Percentiles rank a stretch among this genome's conserved stretches.
Evolutionary conservation across 1,139 yeast genomes (phyloP).

Genomic region (Lodderomyces elongisporus): DNA sequence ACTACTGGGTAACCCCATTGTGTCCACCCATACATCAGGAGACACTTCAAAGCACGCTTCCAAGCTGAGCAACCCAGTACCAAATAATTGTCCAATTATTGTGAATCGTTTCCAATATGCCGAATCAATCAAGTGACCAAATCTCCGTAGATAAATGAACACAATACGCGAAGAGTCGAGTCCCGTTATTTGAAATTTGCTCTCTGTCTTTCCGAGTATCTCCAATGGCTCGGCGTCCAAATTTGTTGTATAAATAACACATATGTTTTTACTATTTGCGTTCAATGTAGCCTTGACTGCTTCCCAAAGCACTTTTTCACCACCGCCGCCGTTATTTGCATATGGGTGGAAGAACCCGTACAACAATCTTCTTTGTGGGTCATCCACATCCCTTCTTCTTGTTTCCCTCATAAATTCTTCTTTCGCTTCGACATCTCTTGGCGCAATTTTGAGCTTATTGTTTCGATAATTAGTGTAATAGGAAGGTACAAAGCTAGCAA

Average conservation of each 20-base stretch:
- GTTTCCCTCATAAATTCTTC: constrained; percentile 24
- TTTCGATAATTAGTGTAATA: constrained; percentile 42
- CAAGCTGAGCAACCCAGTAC: constrained; percentile 61
- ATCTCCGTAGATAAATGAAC: constrained; percentile 62
- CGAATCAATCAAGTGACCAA: constrained; percentile 60
- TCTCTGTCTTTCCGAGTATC: constrained; percentile 54
- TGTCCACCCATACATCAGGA: constrained; percentile 92
- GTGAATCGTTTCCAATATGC: constrained; percentile 76
- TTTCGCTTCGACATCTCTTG: constrained; percentile 25
- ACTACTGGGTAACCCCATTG: constrained; percentile 89
- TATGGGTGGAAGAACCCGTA: constrained; percentile 94
- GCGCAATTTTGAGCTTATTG: constrained; percentile 33
- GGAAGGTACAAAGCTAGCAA: constrained; percentile 46
- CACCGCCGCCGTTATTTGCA: constrained; percentile 97
- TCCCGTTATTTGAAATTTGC: constrained; percentile 57
- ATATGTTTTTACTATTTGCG: constrained; percentile 49
- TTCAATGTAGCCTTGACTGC: constrained; percentile 72
- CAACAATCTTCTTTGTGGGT: constrained; percentile 38
- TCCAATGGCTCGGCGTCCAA: constrained; percentile 45
- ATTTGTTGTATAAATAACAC: constrained; percentile 74
- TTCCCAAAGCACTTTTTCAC: constrained; percentile 95
- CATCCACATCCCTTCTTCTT: constrained; percentile 34
- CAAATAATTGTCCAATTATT: constrained; percentile 80
- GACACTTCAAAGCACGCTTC: constrained; percentile 67
- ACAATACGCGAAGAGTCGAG: constrained; percentile 56